Evolutionary conservation across 768 basidiomycete genomes (phyloP), one percentile per base, ranked within the genome.

Genomic region (Melanogaster broomeanus): DNA sequence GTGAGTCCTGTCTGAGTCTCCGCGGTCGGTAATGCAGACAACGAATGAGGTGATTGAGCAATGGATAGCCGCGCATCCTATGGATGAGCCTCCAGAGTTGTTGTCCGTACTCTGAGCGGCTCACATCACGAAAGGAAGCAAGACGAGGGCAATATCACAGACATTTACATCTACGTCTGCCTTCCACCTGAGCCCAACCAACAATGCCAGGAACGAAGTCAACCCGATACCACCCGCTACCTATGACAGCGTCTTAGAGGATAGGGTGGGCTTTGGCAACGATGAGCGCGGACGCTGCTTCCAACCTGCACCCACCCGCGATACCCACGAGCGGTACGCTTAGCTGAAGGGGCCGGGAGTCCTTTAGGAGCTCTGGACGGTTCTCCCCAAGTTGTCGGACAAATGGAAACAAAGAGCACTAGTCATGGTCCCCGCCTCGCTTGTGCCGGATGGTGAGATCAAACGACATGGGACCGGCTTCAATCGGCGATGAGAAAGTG

Each of bases 161-260:
- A 6, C 10, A 11, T n/a, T 31, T 11, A 4, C 12, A 2, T n/a
- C 9, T 3, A n/a, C 38, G 4, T 28, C 25, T n/a, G 18, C 53
- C 39, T 38, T 45, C 25, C 31, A 15, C 46, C 27, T 24, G 55
- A 60, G 25, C 47, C 61, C 25, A 46, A 48, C 43, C 4, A 85
- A 66, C 82, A 85, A 82, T 28, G 77, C 77, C 27, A 87, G 62
- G 66, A 84, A 87, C 0, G 84, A 84, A 15, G 85, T 87, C 41
- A 87, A 52, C 3, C 85, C 85, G 47, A 87, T 85, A 1, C 85
- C 84, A 19, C 83, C 83, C 0, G 83, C 83, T 15, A 81, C 52
- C 82, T 81, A 85, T 37, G 84, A 59, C 46, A 80, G 63, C 41
- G 69, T 71, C 21, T 37, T 47, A 24, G 41, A 47, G 16, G 41